Evolutionary conservation across 257 asterid species (phyloP).

Genomic region (Nicotiana noctiflora): DNA sequence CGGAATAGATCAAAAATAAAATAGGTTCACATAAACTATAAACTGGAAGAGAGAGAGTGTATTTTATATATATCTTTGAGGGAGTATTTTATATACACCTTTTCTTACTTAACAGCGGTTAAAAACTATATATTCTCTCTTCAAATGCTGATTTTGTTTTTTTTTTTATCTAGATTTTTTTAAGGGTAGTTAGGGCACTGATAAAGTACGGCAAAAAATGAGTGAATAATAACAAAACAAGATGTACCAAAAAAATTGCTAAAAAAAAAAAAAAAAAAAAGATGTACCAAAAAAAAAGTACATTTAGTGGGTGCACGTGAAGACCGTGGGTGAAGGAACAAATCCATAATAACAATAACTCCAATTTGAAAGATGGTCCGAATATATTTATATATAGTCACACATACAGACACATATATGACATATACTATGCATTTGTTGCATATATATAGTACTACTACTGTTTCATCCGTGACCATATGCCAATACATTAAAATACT

Average conservation of each 20-base stretch:
- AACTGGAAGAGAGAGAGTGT: too few relatives aligned
- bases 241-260: not conserved
- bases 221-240: not conserved
- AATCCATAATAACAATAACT: slow-evolving; percentile 1
- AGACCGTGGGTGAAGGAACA: slow-evolving; percentile 9
- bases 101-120: not conserved
- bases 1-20: too few relatives aligned
- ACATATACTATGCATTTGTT: not conserved
- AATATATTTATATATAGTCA: not conserved
- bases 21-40: too few relatives aligned
- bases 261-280: not conserved
- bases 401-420: not conserved
- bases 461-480: slow-evolving; percentile 14
- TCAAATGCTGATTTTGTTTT: not conserved
- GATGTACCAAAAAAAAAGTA: not conserved
- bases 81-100: too few relatives aligned
- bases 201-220: not conserved
- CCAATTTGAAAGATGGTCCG: not conserved
- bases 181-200: not conserved
- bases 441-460: not conserved
- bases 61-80: too few relatives aligned
- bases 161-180: not conserved
- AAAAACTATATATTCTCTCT: not conserved
- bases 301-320: slow-evolving; percentile 9
- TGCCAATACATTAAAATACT: not conserved